Evolutionary conservation across 169 alveolate genomes (phyloP).

Genomic region (Cryptosporidium andersoni): DNA sequence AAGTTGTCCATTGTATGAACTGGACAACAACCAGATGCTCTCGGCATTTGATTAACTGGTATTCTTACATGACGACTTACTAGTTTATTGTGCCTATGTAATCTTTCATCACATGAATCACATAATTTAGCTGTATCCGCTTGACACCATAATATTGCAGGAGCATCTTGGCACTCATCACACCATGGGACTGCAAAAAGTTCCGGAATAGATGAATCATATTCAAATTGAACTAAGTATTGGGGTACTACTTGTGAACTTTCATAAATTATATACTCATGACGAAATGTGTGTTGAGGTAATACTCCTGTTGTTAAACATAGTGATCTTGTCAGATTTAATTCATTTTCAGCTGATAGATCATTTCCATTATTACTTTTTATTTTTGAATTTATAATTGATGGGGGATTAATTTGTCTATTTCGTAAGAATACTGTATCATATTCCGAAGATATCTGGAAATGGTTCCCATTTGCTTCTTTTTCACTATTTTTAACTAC

Average conservation of each 20-base stretch:
- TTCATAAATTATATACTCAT: conserved; percentile 86
- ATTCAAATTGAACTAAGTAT: conserved; percentile 86
- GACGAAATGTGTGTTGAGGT: conserved; percentile 86
- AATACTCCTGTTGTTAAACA: conserved; percentile 81
- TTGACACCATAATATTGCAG: conserved; percentile 87
- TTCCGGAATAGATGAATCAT: conserved; percentile 85
- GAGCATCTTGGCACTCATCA: conserved; percentile 88
- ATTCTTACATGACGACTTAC: conserved; percentile 88
- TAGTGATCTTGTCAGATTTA: conserved; percentile 46
- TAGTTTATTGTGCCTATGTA: conserved; percentile 85
- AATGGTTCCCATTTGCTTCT: conserved; percentile 79
- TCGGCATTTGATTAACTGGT: conserved; percentile 86
- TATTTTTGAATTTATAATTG: conserved; percentile 44
- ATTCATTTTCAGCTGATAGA: conserved; percentile 39
- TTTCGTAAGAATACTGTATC: conserved; percentile 73
- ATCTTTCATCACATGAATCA: conserved; percentile 83
- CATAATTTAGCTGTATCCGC: conserved; percentile 88
- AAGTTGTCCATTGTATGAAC: conserved; percentile 78
- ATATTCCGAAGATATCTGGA: conserved; percentile 78
- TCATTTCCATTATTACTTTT: conserved; percentile 12
- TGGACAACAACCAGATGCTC: conserved; percentile 80
- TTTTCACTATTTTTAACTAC: conserved; percentile 79
- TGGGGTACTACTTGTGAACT: conserved; percentile 87
- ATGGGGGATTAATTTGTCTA: conserved; percentile 67
- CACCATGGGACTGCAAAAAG: conserved; percentile 88